These are phyloP conservation scores for Sarocladium brachiariae DNA, from an alignment of 2,329 filamentous ascomycete genomes.

Conservation along the genomic window DNA sequence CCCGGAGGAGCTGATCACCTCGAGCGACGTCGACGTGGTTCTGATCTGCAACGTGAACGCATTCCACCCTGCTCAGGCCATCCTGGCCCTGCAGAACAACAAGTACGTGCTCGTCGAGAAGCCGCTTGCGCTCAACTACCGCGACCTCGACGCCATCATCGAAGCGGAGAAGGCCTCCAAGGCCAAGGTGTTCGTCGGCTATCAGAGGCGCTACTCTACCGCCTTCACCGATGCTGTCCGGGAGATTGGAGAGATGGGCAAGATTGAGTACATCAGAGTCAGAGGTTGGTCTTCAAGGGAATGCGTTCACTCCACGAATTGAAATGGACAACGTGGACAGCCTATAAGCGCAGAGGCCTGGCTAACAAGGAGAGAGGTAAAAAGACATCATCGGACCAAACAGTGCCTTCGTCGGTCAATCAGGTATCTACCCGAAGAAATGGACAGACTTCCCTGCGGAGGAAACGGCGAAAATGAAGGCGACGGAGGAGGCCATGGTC, in stretches of 20 bases:
- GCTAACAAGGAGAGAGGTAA: too few species aligned
- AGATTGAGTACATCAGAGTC: conserved; percentile 49
- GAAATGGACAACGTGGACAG: too few species aligned
- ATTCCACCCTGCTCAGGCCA: conserved; percentile 44
- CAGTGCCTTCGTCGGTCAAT: conserved; percentile 33
- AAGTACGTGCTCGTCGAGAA: conserved; percentile 57
- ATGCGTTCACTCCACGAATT: too few species aligned
- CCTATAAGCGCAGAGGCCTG: too few species aligned
- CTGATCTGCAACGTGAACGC: conserved; percentile 46
- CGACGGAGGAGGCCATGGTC: background rate
- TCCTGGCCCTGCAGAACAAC: conserved; percentile 44
- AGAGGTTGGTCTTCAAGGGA: too few species aligned
- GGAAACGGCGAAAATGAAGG: background rate
- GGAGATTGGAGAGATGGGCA: conserved; percentile 43
- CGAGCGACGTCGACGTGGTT: conserved; percentile 43
- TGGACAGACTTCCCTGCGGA: background rate
- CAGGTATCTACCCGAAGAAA: conserved; percentile 30
- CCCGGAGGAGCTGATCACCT: conserved; percentile 33
- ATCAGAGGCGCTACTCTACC: conserved; percentile 52
- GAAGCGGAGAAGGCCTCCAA: conserved; percentile 37
- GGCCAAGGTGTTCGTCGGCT: conserved; percentile 49
- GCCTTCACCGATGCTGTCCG: conserved; percentile 46
- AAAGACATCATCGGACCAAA: conserved; percentile 42
- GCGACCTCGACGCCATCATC: conserved; percentile 38
- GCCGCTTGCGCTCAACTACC: conserved; percentile 43